These are phyloP conservation scores for Chaetoceros tenuissimus DNA, from an alignment of 108 stramenopile species.

Conservation along the genomic window DNA sequence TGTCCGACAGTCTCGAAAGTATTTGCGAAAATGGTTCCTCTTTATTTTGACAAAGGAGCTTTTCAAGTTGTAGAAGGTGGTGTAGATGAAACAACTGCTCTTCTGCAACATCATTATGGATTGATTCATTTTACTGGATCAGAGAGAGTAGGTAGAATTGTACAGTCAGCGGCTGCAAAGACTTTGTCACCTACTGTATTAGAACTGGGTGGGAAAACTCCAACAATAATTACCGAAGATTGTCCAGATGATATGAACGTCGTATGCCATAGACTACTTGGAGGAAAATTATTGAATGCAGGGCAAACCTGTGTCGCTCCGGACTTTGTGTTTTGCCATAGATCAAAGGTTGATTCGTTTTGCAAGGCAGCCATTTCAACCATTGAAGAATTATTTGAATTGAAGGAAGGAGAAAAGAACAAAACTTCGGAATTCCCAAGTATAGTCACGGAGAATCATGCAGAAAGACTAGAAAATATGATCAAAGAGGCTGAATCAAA, in stretches of 20 bases:
- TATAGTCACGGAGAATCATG: slow-evolving; percentile 31
- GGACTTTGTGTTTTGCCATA: slow-evolving; percentile 51
- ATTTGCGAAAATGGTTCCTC: slow-evolving; percentile 26
- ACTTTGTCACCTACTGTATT: slow-evolving; percentile 79
- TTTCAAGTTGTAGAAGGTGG: slow-evolving; percentile 67
- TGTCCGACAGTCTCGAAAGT: slow-evolving; percentile 25
- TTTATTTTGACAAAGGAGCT: slow-evolving; percentile 57
- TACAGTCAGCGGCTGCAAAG: slow-evolving; percentile 66
- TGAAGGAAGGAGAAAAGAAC: slow-evolving; percentile 10
- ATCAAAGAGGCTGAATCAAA: slow-evolving; percentile 29
- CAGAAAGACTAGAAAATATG: slow-evolving; percentile 22
- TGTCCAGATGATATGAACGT: slow-evolving; percentile 32
- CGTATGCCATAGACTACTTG: slow-evolving; percentile 54
- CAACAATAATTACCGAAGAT: slow-evolving; percentile 55
- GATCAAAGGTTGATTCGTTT: slow-evolving; percentile 8
- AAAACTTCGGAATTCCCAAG: slow-evolving; percentile 27
- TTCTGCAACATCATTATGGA: slow-evolving; percentile 60
- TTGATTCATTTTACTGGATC: slow-evolving; percentile 87
- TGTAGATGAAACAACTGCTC: slow-evolving; percentile 37
- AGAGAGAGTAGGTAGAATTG: slow-evolving; percentile 48
- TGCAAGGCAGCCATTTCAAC: slow-evolving; percentile 4
- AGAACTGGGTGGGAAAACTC: slow-evolving; percentile 92
- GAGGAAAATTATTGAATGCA: slow-evolving; percentile 63
- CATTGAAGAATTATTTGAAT: no score
- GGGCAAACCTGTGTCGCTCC: slow-evolving; percentile 90